Evolutionary conservation across 2,329 filamentous ascomycete species (phyloP).

Genomic region (Rugonectria rugulosa): DNA sequence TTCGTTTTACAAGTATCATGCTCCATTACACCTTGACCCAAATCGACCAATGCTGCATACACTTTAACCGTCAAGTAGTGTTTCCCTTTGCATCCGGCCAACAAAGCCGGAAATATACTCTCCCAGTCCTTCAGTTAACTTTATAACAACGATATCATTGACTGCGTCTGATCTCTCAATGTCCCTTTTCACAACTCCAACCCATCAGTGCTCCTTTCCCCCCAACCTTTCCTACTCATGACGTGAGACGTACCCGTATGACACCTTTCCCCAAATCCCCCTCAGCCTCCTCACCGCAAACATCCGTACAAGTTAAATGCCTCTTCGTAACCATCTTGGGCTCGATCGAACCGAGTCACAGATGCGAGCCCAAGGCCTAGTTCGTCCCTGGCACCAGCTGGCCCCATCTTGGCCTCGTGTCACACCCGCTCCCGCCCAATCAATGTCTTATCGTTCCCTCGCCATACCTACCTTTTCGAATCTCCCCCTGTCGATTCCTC

Average conservation of each 20-base stretch:
- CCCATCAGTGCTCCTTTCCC: too few relatives aligned
- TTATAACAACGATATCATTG: too few relatives aligned
- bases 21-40: too few relatives aligned
- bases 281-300: neutral
- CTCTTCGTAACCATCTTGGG: too few relatives aligned
- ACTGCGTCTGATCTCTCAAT: too few relatives aligned
- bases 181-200: too few relatives aligned
- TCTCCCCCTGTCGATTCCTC: neutral
- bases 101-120: too few relatives aligned
- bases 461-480: conserved; percentile 19
- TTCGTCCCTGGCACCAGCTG: conserved; percentile 3
- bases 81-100: too few relatives aligned
- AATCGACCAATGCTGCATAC: too few relatives aligned
- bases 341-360: conserved; percentile 9
- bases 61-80: too few relatives aligned
- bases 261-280: conserved; percentile 4
- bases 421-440: conserved; percentile 2
- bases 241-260: conserved; percentile 12
- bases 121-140: too few relatives aligned
- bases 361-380: conserved; percentile 3
- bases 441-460: conserved; percentile 15
- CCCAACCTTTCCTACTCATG: too few relatives aligned
- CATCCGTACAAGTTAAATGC: neutral
- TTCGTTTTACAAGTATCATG: neutral
- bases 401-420: conserved; percentile 6